Conservation (phyloP, 306 rosid genomes). For the Aeschynomene evenia region DNA sequence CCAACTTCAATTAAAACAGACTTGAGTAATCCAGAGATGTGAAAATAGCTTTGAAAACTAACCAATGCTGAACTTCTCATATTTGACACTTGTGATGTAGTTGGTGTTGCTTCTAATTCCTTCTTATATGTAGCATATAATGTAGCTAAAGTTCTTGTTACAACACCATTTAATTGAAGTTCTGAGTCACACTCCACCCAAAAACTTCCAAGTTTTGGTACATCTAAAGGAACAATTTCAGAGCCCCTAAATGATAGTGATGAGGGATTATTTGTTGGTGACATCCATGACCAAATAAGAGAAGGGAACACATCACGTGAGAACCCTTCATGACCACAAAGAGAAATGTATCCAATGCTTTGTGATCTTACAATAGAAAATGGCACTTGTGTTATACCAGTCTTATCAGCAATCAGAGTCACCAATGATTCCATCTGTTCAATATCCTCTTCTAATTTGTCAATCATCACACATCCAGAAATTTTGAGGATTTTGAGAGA, state of each 20-base stretch:
- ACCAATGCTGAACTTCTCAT: neutral
- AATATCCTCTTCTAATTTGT: constrained; percentile 35
- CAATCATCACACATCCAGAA: constrained; percentile 34
- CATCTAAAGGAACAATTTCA: neutral
- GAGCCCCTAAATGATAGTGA: neutral
- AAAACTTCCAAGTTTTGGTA: neutral
- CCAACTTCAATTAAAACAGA: neutral
- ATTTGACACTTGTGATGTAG: neutral
- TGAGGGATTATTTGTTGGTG: constrained; percentile 21
- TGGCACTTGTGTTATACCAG: constrained; percentile 37
- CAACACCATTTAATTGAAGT: neutral
- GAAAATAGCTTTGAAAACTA: neutral
- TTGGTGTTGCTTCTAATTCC: constrained; percentile 9
- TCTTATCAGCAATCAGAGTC: constrained; percentile 32
- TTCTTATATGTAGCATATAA: neutral
- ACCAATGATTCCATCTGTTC: constrained; percentile 32
- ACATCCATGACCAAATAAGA: constrained; percentile 33
- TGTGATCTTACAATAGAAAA: constrained; percentile 9
- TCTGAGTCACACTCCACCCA: constrained; percentile 10
- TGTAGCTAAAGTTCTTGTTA: neutral
- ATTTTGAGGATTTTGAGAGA: constrained; percentile 30
- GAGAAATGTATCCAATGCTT: constrained; percentile 29
- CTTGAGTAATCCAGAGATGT: neutral
- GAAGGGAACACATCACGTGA: constrained; percentile 30
- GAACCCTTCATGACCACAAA: constrained; percentile 39